Base-by-base conservation (phyloP, 306 rosid species). In the Sophora flavescens region DNA sequence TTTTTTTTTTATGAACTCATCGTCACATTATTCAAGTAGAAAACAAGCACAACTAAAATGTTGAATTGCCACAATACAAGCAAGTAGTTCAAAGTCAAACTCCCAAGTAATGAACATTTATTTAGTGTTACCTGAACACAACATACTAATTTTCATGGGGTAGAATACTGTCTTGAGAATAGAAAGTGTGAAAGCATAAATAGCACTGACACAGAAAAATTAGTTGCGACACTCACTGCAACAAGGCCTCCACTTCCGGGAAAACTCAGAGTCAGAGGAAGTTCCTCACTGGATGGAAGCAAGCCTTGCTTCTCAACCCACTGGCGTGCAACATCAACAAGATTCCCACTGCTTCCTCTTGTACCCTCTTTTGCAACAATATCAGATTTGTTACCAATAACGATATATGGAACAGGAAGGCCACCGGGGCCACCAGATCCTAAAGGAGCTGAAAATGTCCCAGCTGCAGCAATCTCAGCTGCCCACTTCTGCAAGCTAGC, bases 281-380 rank as follows among this genome's bases (percentile, higher is more conserved):
- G 86, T 70, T 88, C 93, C 80, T 90, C 96, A 72, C 91, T 90
- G 64, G 89, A 85, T 56, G 96, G 84, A 62, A 90, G 91, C 74
- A 90, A 80, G 59, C 96, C 96, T 83, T 90, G 96, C 88, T 88
- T 90, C 81, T 88, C 93, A 68, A 88, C 96, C 96, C 96, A 90
- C 22, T 90, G 93, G 18, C 91, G 88, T 70, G 96, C 96, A 59
- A 53, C 88, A 6, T 90, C 96, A 70, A 90, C 93, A 65, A 90
- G 93, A 87, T 88, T 90, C 8, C 96, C 96, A 60, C 88, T 88
- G 78, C 96, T 90, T 79, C 82, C 93, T 78, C 81, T 68, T 18
- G 84, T 81, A 76, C 96, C 91, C 82, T 86, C 92, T 75, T 88
- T 90, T 59, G 88, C 83, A 63, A 88, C 88, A 76, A 90, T 77